These are phyloP conservation scores for Mayamaea pseudoterrestris DNA, from an alignment of 108 stramenopile species.

Conservation along the genomic window DNA sequence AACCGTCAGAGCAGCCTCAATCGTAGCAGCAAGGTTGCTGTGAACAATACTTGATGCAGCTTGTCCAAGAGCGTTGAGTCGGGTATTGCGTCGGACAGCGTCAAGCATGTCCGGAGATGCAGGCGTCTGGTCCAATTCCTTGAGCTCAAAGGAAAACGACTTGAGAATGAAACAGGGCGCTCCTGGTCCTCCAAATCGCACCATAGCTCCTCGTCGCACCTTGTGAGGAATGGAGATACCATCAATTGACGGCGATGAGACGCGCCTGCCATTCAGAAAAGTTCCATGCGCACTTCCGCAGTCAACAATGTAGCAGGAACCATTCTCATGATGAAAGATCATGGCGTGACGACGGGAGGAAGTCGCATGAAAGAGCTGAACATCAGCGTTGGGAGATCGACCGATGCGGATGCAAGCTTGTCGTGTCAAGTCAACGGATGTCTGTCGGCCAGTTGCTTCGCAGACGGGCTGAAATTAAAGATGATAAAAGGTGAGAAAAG, in stretches of 20 bases:
- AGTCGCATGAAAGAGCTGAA: slow-evolving; percentile 55
- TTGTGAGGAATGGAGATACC: slow-evolving; percentile 49
- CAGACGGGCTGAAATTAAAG: slow-evolving; percentile 45
- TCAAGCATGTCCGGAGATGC: slow-evolving; percentile 2
- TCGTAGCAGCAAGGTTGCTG: neutral
- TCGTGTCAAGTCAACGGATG: slow-evolving; percentile 48
- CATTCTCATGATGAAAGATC: slow-evolving; percentile 77
- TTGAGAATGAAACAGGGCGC: slow-evolving; percentile 68
- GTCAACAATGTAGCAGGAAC: slow-evolving; percentile 69
- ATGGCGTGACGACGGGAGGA: slow-evolving; percentile 66
- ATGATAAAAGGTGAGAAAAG: slow-evolving; percentile 3
- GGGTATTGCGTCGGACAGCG: slow-evolving; percentile 31
- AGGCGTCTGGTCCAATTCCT: slow-evolving; percentile 6
- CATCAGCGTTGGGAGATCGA: slow-evolving; percentile 51
- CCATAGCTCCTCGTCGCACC: slow-evolving; percentile 53
- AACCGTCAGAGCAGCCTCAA: slow-evolving; percentile 4
- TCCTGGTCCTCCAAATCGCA: slow-evolving; percentile 73
- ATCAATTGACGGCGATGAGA: slow-evolving; percentile 27
- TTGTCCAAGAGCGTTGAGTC: slow-evolving; percentile 23
- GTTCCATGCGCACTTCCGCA: slow-evolving; percentile 76
- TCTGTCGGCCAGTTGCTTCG: slow-evolving; percentile 36
- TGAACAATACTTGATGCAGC: slow-evolving; percentile 13
- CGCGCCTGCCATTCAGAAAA: slow-evolving; percentile 53
- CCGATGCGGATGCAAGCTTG: slow-evolving; percentile 54
- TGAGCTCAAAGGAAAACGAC: slow-evolving; percentile 45